Percentiles rank a stretch among this genome's conserved stretches.
Conservation (phyloP, 163 green algal genomes). For the Coccomyxa subellipsoidea region DNA sequence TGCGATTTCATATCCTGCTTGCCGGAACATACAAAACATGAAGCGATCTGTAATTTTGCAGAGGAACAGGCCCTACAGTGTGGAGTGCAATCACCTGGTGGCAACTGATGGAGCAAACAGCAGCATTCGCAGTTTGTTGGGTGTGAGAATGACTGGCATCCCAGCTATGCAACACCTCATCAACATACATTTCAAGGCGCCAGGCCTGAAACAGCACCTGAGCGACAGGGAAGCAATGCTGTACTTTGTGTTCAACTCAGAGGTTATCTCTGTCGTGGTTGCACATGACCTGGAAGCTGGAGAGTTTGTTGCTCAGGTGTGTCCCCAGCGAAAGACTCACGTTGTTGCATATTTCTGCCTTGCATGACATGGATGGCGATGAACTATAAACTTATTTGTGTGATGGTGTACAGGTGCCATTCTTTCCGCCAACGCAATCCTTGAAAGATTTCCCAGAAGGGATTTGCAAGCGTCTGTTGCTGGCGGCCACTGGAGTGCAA, state of each 20-base stretch:
- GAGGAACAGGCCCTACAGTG: neutral
- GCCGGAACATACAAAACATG: too few species aligned
- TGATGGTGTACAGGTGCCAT: slow-evolving; percentile 65
- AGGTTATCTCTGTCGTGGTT: slow-evolving; percentile 81
- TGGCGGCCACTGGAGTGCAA: slow-evolving; percentile 23
- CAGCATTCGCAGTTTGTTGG: slow-evolving; percentile 45
- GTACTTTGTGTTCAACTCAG: slow-evolving; percentile 91
- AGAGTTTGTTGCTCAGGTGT: slow-evolving; percentile 87
- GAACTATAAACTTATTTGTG: neutral
- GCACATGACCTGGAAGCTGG: slow-evolving; percentile 76
- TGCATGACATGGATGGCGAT: too few species aligned
- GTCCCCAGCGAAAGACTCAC: too few species aligned
- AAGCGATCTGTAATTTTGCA: too few species aligned
- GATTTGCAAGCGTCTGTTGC: slow-evolving; percentile 51
- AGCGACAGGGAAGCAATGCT: slow-evolving; percentile 76
- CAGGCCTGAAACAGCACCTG: slow-evolving; percentile 17
- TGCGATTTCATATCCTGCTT: too few species aligned
- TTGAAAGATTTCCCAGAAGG: slow-evolving; percentile 54
- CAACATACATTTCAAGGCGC: slow-evolving; percentile 86
- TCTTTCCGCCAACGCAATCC: slow-evolving; percentile 80
- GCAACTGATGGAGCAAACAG: slow-evolving; percentile 79
- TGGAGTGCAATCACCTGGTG: slow-evolving; percentile 54
- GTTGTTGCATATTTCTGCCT: neutral
- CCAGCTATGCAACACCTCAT: slow-evolving; percentile 73
- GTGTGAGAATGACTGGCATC: slow-evolving; percentile 63